These are phyloP conservation scores for Chlamydomonas reinhardtii DNA, from an alignment of 163 green algal species.

Conservation along the genomic window DNA sequence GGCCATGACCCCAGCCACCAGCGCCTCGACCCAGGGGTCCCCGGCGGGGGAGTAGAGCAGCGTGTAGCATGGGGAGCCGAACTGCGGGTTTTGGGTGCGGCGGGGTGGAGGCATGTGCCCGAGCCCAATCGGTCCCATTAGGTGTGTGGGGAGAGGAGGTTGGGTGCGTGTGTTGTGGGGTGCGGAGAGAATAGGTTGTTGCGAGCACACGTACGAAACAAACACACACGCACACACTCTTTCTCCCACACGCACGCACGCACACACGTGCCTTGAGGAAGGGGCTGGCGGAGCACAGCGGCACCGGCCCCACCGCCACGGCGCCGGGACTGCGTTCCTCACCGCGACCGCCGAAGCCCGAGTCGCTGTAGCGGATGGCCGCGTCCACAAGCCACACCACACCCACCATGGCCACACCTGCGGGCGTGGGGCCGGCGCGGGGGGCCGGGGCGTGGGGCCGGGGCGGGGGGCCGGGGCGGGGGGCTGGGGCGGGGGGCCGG, in stretches of 20 bases:
- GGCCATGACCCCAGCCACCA: constrained; percentile 48
- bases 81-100: not conserved
- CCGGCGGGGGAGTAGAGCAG: constrained; percentile 70
- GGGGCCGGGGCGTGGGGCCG: no score
- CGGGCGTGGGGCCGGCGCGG: no score
- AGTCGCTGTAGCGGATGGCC: constrained; percentile 52
- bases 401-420: constrained; percentile 54
- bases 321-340: constrained; percentile 8
- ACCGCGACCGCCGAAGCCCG: constrained; percentile 50
- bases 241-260: no score
- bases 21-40: constrained; percentile 49
- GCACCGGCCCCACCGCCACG: constrained; percentile 49
- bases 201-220: no score
- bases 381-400: constrained; percentile 65
- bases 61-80: constrained; percentile 65
- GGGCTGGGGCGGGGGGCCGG: no score
- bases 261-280: constrained; percentile 52
- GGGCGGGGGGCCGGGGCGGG: no score
- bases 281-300: constrained; percentile 60
- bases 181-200: no score
- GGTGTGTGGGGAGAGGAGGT: no score
- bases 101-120: no score
- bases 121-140: no score
- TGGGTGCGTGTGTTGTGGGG: no score
- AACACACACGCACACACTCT: no score